These are phyloP conservation scores for Penicillium turbatum DNA, from an alignment of 495 filamentous ascomycete species.

Conservation along the genomic window DNA sequence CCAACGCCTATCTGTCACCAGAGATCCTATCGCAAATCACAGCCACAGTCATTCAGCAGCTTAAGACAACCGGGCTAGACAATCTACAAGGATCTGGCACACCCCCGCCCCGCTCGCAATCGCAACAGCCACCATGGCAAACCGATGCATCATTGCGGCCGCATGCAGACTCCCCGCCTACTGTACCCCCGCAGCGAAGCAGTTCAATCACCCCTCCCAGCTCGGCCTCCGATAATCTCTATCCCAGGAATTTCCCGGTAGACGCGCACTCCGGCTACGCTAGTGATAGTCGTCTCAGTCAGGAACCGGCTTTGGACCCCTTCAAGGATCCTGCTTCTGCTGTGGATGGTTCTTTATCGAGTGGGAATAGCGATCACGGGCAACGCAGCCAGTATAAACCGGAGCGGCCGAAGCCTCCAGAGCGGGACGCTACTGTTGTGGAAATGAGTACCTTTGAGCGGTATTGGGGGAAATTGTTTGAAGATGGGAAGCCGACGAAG, in stretches of 20 bases:
- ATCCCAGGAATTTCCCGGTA: conserved; percentile 38
- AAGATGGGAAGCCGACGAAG: conserved; percentile 61
- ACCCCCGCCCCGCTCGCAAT: conserved; percentile 27
- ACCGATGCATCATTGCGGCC: conserved; percentile 25
- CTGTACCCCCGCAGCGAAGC: conserved; percentile 16
- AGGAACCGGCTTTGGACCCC: conserved; percentile 21
- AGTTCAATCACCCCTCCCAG: conserved; percentile 21
- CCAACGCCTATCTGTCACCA: conserved; percentile 40
- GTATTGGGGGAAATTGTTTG: conserved; percentile 76
- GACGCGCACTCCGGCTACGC: conserved; percentile 32
- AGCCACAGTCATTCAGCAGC: conserved; percentile 50
- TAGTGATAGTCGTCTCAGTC: conserved; percentile 23
- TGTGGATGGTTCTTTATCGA: conserved; percentile 23
- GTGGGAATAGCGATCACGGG: conserved; percentile 33
- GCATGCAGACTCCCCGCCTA: conserved; percentile 30
- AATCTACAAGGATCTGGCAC: conserved; percentile 27
- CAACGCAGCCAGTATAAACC: conserved; percentile 15
- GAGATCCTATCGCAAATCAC: conserved; percentile 51
- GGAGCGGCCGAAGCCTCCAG: conserved; percentile 43
- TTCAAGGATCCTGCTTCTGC: conserved; percentile 19
- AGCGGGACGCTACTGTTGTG: conserved; percentile 42
- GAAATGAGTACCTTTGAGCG: conserved; percentile 60
- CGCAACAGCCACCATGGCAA: conserved; percentile 31
- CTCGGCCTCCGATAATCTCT: conserved; percentile 19
- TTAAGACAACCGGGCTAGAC: conserved; percentile 43